These are phyloP conservation scores for Blastocystis sp. DNA, from an alignment of 352 stramenopile genomes.

Conservation along the genomic window DNA sequence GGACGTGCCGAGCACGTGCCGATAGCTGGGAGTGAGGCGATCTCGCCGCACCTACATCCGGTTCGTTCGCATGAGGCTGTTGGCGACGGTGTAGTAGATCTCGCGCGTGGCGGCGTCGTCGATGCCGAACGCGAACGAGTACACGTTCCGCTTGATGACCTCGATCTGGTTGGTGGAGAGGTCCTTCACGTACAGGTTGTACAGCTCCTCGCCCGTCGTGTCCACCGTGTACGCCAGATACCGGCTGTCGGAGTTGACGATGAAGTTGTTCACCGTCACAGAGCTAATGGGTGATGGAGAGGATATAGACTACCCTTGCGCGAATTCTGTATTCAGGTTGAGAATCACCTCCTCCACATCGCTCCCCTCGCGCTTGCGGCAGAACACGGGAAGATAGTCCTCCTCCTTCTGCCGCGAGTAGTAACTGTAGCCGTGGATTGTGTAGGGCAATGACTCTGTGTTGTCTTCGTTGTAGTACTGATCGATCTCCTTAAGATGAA, in stretches of 20 bases:
- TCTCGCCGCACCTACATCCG: neutral
- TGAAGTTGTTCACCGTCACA: slow-evolving; percentile 68
- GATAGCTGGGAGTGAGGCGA: neutral
- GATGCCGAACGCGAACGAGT: slow-evolving; percentile 64
- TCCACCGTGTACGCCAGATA: slow-evolving; percentile 57
- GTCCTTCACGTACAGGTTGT: slow-evolving; percentile 73
- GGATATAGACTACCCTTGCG: slow-evolving; percentile 1
- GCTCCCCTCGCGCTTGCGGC: slow-evolving; percentile 28
- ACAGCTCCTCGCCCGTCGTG: slow-evolving; percentile 62
- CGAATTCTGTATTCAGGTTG: slow-evolving; percentile 55
- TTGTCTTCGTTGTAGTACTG: slow-evolving; percentile 26
- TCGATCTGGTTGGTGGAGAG: slow-evolving; percentile 28
- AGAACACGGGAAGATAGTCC: slow-evolving; percentile 64
- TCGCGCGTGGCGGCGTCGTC: neutral
- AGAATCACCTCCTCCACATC: slow-evolving; percentile 53
- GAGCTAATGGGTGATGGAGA: slow-evolving; percentile 4
- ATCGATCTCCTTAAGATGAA: slow-evolving; percentile 19
- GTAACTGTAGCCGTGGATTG: slow-evolving; percentile 50
- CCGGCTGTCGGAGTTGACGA: slow-evolving; percentile 27
- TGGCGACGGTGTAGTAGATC: slow-evolving; percentile 55
- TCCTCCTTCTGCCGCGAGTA: slow-evolving; percentile 16
- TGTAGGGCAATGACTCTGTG: slow-evolving; percentile 40
- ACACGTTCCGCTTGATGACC: slow-evolving; percentile 65
- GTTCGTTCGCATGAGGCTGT: slow-evolving; percentile 60
- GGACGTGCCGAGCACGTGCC: slow-evolving; percentile 46